Percentiles rank a stretch among this genome's conserved stretches.
Evolutionary conservation across 495 filamentous ascomycete genomes (phyloP).

Genomic region (Tuber indicum): DNA sequence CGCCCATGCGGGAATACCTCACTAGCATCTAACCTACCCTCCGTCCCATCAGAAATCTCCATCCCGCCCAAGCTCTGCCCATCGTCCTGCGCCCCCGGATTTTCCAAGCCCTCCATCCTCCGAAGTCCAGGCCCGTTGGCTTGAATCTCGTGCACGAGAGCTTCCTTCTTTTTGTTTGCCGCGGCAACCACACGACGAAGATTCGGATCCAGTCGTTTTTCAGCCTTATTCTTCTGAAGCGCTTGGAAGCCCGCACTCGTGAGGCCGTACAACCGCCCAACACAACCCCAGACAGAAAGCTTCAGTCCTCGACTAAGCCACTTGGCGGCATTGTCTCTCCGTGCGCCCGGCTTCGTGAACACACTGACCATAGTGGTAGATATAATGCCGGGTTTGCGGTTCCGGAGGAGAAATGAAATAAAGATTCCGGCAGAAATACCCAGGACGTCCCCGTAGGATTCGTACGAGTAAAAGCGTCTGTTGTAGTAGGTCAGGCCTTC

Average conservation of each 20-base stretch:
- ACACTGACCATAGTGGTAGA: constrained; percentile 5
- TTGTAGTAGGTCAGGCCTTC: constrained; percentile 32
- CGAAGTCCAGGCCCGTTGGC: not conserved
- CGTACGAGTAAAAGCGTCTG: constrained; percentile 31
- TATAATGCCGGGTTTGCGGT: constrained; percentile 19
- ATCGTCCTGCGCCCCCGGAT: constrained; percentile 5
- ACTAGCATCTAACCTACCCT: not conserved
- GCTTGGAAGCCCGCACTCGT: constrained; percentile 30
- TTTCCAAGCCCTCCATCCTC: not conserved
- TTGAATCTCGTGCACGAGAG: not conserved
- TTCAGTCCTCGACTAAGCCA: constrained; percentile 3
- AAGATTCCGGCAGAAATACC: constrained; percentile 16
- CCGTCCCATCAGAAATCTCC: constrained; percentile 20
- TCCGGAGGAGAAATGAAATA: constrained; percentile 10
- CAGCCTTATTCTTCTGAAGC: constrained; percentile 11
- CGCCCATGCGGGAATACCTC: constrained; percentile 25
- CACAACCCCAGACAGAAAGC: constrained; percentile 6
- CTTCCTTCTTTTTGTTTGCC: not conserved
- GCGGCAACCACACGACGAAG: constrained; percentile 15
- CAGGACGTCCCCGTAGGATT: constrained; percentile 28
- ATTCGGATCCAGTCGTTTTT: constrained; percentile 22
- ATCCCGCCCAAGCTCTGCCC: constrained; percentile 27
- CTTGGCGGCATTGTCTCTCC: not conserved
- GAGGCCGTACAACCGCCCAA: constrained; percentile 25
- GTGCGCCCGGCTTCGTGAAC: constrained; percentile 8